Percentiles rank a stretch among this genome's conserved stretches.
Conservation (phyloP, 2,329 filamentous ascomycete species). For the Aspergillus fischeri region DNA sequence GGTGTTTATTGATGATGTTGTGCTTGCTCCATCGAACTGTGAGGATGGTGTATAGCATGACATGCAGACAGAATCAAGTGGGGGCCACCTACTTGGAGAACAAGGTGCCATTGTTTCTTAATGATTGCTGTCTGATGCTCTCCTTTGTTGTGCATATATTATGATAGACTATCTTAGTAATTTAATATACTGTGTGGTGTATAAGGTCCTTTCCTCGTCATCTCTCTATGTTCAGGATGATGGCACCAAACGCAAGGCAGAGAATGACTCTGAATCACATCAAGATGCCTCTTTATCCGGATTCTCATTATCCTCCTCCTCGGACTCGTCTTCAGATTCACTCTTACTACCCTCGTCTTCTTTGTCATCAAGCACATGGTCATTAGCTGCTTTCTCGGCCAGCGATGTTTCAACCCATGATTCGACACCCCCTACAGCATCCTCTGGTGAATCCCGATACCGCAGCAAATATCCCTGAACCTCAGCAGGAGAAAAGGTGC, state of each 20-base stretch:
- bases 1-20: constrained; percentile 22
- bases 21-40: not conserved
- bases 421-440: constrained; percentile 42
- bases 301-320: not conserved
- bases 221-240: too few species aligned
- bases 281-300: not conserved
- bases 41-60: too few species aligned
- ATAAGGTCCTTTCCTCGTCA: too few species aligned
- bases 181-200: too few species aligned
- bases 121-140: too few species aligned
- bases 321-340: not conserved
- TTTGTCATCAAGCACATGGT: not conserved
- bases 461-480: constrained; percentile 51
- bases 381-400: not conserved
- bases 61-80: too few species aligned
- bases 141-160: too few species aligned
- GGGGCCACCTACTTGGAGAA: too few species aligned
- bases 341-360: not conserved
- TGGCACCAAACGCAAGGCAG: too few species aligned
- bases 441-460: constrained; percentile 45
- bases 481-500: constrained; percentile 49
- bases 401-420: constrained; percentile 31
- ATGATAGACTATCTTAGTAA: too few species aligned
- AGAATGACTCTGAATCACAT: not conserved
- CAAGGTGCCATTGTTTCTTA: too few species aligned